Evolutionary conservation across 108 stramenopile species (phyloP), one percentile per base, ranked within the genome.

Genomic region (Poteriospumella lacustris): DNA sequence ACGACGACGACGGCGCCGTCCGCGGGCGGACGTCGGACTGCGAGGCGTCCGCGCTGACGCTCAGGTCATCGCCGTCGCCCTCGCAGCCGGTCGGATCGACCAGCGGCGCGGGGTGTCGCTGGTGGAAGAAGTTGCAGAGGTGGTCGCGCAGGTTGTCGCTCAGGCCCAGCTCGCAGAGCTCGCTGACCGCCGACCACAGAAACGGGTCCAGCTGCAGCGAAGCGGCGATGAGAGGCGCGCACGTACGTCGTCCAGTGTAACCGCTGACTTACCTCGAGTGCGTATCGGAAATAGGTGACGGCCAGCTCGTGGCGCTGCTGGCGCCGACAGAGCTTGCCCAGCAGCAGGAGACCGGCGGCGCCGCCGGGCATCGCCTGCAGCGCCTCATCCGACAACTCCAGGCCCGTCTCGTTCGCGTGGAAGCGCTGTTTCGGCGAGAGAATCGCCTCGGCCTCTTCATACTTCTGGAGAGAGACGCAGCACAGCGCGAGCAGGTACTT

Each of bases 121-220:
- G 3, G 24, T 62, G 29, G 5, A 5, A 2, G 60, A 3, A 26
- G 3, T 9, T 33, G 24, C 2, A 72, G 15, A 72, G 3, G 9
- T 26, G 77, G 34, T 83, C 78, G 0, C 75, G 40, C 64, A 24
- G 38, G 15, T 12, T 40, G 44, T 80, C 12, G 44, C 75, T 85
- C n/a, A n/a, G n/a, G 15, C 94, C 94, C 59, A 95, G 70, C 77
- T 93, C 87, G 77, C 91, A 91, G 29, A 95, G 80, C 0, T 86
- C 91, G 58, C 91, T 90, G 59, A 85, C 91, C 42, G 90, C 88
- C 36, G 76, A 84, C 92, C 92, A 95, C 81, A 93, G 81, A 0
- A 93, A 79, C 2, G 92, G 92, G 85, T 95, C 94, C 47, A 67
- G 19, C 64, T 67, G 31, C 15, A 67, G 64, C 31, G 19, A 31